Base-by-base conservation (phyloP, 2,329 filamentous ascomycete species). In the Neocucurbitaria cava region DNA sequence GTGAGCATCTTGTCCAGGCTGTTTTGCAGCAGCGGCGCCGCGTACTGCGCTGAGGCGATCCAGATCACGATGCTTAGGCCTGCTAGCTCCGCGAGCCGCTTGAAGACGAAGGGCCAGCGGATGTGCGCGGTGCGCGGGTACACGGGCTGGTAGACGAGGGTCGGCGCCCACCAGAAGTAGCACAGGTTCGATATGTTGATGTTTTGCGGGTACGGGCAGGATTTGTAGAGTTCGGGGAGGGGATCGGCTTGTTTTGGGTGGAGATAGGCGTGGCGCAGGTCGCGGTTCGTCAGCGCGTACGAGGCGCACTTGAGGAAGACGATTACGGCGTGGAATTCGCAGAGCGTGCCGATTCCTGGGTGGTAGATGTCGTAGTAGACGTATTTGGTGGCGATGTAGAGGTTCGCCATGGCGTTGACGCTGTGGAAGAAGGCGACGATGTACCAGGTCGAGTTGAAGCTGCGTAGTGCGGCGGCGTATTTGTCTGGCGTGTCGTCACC, bases 131-230 rank as follows among this genome's bases (percentile, higher is more conserved):
- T 92, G 39, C 93, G 89, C 18, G 95, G 95, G 74, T 99, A 99
- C 13, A 95, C 92, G 1, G 95, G 95, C 79, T 99, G 95, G 75
- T 99, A 99, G 40, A 98, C 89, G 47, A 99, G 83, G 0, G 95
- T 99, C 0, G 95, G 95, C 0, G 94, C 95, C 88, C 93, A 94
- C 94, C 95, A 98, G 76, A 99, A 99, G 78, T 98, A 99, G 53
- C 86, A 86, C 23, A 99, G 81, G 72, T 98, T 99, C 46, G 83
- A 78, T 64, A 97, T 83, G 3, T 92, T 96, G 75, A 99, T 91
- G 75, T 98, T 99, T 43, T 85, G 78, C 0, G 95, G 95, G 73
- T 99, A 99, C 0, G 94, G 91, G 68, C 92, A 96, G 49, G 85
- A 73, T 11, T 83, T 81, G 79, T 98, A 99, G 21, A 98, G 82